Base-by-base conservation (phyloP, 2,329 filamentous ascomycete species). In the Claviceps africana region DNA sequence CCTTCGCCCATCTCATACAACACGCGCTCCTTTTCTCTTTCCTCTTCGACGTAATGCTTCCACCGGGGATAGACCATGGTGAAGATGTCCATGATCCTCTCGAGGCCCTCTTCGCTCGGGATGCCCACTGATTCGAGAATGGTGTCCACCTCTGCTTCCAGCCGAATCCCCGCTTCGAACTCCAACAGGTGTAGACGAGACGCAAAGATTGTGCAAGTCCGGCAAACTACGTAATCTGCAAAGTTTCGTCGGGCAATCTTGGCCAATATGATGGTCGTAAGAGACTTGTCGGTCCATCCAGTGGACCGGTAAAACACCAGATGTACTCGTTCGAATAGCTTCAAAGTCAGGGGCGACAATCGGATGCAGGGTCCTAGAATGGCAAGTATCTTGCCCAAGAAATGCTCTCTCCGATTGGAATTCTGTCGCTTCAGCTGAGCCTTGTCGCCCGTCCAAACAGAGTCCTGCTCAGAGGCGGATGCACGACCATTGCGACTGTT, bases 281-380 rank as follows among this genome's bases (percentile, higher is more conserved):
- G 72, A 1, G 91, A 96, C 65, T 95, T 97, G 61, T 97, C 91
- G 0, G 90, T 95, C 93, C 93, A 98, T 64, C 95, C 87, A 0
- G 88, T 94, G 10, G 90, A 96, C 54, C 91, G 79, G 66, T 97
- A 97, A 65, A 96, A 98, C 30, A 98, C 89, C 2, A 98, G 72
- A 68, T 97, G 93, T 0, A 97, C 89, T 28, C 93, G 81, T 65
- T 96, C 89, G 61, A 98, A 98, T 0, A 98, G 76, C 60, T 83
- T 88, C 56, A 89, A 78, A 0, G 83, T 77, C 0, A 78, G 69
- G 0, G 83, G 69, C 0, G 88, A 88, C 13, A 98, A 77, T 39
- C 91, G 78, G 55, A 97, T 83, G 57, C 90, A 95, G 15, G 88
- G 81, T 0, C 93, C 93, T 0, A 86, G 86, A 53, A 83, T 82